Conservation (phyloP, 2,329 filamentous ascomycete genomes). For the Fusarium albidum region DNA sequence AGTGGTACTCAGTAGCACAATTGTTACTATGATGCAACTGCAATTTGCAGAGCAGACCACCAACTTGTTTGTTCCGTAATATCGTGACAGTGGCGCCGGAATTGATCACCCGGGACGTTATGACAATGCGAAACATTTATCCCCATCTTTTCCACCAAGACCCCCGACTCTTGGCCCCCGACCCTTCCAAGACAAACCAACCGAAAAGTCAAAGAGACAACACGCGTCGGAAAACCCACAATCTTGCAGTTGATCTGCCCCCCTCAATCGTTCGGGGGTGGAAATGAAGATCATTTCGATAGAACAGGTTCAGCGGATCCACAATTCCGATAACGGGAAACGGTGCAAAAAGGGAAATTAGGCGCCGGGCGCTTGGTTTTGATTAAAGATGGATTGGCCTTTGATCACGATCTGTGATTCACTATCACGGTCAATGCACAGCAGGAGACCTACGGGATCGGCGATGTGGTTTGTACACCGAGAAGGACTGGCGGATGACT, state of each 20-base stretch:
- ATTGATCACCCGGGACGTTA: conserved; percentile 12
- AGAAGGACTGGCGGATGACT: too few species aligned
- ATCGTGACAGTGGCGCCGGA: too few species aligned
- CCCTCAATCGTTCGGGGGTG: conserved; percentile 19
- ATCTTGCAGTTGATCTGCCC: conserved; percentile 24
- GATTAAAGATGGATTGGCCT: too few species aligned
- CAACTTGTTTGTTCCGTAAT: too few species aligned
- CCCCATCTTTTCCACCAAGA: background rate
- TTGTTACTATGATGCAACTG: conserved; percentile 23
- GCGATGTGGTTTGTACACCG: too few species aligned
- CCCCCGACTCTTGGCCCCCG: conserved; percentile 4
- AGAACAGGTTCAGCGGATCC: background rate
- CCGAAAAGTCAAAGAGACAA: conserved; percentile 26
- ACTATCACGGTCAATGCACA: conserved; percentile 23
- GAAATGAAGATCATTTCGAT: conserved; percentile 39
- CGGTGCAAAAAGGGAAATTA: conserved; percentile 8
- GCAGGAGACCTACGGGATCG: background rate
- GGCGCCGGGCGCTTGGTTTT: conserved; percentile 30
- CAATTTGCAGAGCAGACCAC: conserved; percentile 13
- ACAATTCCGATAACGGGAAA: conserved; percentile 1
- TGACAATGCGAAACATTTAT: conserved; percentile 23
- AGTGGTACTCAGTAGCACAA: conserved; percentile 25
- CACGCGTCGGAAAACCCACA: conserved; percentile 34
- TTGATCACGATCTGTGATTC: conserved; percentile 28
- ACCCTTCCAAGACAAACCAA: conserved; percentile 4